A percentile compares a stretch with the other conserved stretches of the same genome.
Evolutionary conservation across 108 stramenopile genomes (phyloP).

Genomic region (Bacterosira constricta): DNA sequence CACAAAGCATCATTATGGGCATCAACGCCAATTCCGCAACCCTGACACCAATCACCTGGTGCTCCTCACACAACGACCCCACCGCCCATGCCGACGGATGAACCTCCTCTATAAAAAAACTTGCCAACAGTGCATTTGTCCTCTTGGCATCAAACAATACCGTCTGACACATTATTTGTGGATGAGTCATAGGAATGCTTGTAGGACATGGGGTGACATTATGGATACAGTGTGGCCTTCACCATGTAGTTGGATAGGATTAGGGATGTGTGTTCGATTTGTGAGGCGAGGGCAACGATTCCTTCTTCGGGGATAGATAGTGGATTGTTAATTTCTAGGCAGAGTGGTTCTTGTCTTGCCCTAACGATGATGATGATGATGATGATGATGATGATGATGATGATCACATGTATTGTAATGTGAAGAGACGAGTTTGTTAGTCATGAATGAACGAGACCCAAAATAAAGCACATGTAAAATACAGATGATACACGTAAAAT

Average conservation of each 20-base stretch:
- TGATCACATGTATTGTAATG: too few relatives aligned
- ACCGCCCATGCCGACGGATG: slow-evolving; percentile 48
- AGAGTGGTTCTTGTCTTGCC: slow-evolving; percentile 82
- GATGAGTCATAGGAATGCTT: slow-evolving; percentile 81
- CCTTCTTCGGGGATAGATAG: slow-evolving; percentile 62
- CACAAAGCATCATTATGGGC: slow-evolving; percentile 52
- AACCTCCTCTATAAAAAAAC: slow-evolving; percentile 64
- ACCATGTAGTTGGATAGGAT: slow-evolving; percentile 23
- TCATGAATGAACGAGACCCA: neutral
- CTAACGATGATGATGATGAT: slow-evolving; percentile 53
- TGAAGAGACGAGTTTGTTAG: neutral
- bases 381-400: neutral
- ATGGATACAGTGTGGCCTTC: slow-evolving; percentile 26
- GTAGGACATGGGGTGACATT: slow-evolving; percentile 52
- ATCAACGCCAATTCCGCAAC: slow-evolving; percentile 72
- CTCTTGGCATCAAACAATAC: slow-evolving; percentile 75
- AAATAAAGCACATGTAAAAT: neutral
- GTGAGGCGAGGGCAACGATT: slow-evolving; percentile 55
- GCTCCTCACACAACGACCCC: slow-evolving; percentile 62
- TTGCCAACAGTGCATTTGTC: slow-evolving; percentile 58
- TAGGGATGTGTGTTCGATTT: slow-evolving; percentile 64
- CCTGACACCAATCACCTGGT: slow-evolving; percentile 72
- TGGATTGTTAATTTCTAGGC: slow-evolving; percentile 55
- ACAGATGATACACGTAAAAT: neutral
- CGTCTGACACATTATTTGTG: slow-evolving; percentile 73